Base-by-base conservation (phyloP, 1,284 basidiomycete genomes). In the Lignosus rhinocerotis region DNA sequence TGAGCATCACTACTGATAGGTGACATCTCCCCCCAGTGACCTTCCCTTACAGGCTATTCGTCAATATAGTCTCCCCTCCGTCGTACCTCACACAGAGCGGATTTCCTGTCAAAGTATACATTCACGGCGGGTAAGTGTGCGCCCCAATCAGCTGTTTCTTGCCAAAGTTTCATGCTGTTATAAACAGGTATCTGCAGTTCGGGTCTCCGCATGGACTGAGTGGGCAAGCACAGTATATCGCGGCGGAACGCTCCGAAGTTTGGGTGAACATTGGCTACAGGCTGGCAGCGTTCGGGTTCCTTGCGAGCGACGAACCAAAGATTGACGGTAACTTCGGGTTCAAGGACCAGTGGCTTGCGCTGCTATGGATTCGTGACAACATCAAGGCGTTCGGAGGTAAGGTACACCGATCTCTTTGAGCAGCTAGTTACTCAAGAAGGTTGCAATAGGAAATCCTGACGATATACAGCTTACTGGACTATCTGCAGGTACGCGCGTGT, bases 311-410 rank as follows among this genome's bases (percentile, higher is more conserved):
- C 52, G 67, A 80, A 51, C 87, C 86, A 9, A 69, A 73, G 36
- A 68, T 92, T 38, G 74, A 76, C 10, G 89, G 90, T 2, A 92
- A 92, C 67, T 88, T 85, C 68, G 89, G 90, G 0, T 92, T 92
- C 77, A 90, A 90, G 72, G 90, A 92, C 68, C 87, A 85, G 59
- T 90, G 87, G 87, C 59, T 83, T 10, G 83, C 82, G 0, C 67
- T 86, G 12, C 73, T 80, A 67, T 88, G 85, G 86, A 75, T 89
- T 12, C 77, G 74, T 46, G 75, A 77, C 1, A 85, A 90, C 66
- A 87, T 90, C 42, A 66, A 68, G 10, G 67, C 74, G 0, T 88
- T 86, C 59, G 88, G 87, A 64, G 87, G 87, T 82, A 64, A 50
- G 21, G 41, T 0, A 33, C 39, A 17, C 7, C 16, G 6, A 38